Conservation (phyloP, 805 yeast genomes). For the Wickerhamomyces strasburgensis region DNA sequence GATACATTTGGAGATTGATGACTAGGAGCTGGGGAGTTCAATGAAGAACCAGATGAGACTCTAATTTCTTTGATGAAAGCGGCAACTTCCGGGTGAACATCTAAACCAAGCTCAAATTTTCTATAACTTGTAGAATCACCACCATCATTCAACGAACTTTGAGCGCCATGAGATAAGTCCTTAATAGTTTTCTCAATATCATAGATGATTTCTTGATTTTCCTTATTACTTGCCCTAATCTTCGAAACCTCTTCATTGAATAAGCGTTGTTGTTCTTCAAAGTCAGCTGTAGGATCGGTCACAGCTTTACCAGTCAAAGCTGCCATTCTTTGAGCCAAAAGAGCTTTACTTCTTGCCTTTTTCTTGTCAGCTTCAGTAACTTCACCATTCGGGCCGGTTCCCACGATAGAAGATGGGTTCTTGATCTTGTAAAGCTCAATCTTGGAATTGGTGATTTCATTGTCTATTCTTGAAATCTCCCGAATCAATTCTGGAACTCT, state of each 20-base stretch:
- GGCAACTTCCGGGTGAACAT: slow-evolving; percentile 64
- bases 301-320: slow-evolving; percentile 77
- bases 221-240: slow-evolving; percentile 48
- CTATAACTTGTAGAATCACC: slow-evolving; percentile 46
- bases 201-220: slow-evolving; percentile 53
- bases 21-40: slow-evolving; percentile 1
- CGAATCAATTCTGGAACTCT: slow-evolving; percentile 67
- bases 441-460: slow-evolving; percentile 61
- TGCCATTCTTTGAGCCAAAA: slow-evolving; percentile 84
- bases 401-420: slow-evolving; percentile 68
- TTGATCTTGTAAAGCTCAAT: slow-evolving; percentile 59
- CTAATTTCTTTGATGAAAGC: slow-evolving; percentile 55
- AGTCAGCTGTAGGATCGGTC: slow-evolving; percentile 34
- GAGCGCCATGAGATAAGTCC: slow-evolving; percentile 44
- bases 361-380: slow-evolving; percentile 80
- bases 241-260: slow-evolving; percentile 47
- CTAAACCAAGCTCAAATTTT: slow-evolving; percentile 80
- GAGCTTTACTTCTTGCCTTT: slow-evolving; percentile 74
- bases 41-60: slow-evolving; percentile 13
- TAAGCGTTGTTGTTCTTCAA: slow-evolving; percentile 30
- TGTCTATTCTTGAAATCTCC: slow-evolving; percentile 58
- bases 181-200: slow-evolving; percentile 72
- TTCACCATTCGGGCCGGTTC: slow-evolving; percentile 84
- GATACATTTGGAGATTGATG: slow-evolving; percentile 3
- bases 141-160: slow-evolving; percentile 26